Conservation (phyloP, 1,139 yeast genomes). For the Zygoascus sp. region DNA sequence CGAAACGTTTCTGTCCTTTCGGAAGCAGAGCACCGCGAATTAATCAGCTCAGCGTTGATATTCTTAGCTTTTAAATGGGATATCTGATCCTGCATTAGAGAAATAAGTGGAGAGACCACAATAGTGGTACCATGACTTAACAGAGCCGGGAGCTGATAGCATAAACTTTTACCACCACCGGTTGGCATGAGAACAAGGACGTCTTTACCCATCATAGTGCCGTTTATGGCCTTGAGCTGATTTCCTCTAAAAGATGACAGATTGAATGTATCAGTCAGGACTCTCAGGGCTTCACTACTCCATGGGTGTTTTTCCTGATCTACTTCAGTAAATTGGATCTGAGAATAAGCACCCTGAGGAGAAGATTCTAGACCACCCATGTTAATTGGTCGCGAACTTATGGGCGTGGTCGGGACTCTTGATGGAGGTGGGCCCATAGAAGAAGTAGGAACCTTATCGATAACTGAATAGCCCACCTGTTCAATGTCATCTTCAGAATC, state of each 20-base stretch:
- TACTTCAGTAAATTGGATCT: slow-evolving; percentile 7
- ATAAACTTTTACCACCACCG: slow-evolving; percentile 96
- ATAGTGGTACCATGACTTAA: slow-evolving; percentile 72
- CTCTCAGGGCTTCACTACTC: slow-evolving; percentile 60
- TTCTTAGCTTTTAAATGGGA: slow-evolving; percentile 63
- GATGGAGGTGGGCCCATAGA: neutral
- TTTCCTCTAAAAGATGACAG: slow-evolving; percentile 69
- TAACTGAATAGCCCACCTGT: neutral
- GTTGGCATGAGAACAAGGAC: slow-evolving; percentile 98
- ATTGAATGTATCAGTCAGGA: slow-evolving; percentile 57
- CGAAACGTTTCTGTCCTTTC: slow-evolving; percentile 64
- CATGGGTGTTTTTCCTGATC: slow-evolving; percentile 42
- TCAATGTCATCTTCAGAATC: slow-evolving; percentile 9
- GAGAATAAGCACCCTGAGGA: slow-evolving; percentile 9
- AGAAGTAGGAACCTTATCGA: neutral
- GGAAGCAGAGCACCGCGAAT: slow-evolving; percentile 55
- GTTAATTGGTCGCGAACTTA: neutral
- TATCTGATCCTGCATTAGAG: slow-evolving; percentile 97
- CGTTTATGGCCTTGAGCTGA: slow-evolving; percentile 81
- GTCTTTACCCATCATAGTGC: slow-evolving; percentile 76
- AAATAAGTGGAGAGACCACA: slow-evolving; percentile 90
- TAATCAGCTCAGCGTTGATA: slow-evolving; percentile 83
- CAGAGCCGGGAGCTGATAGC: slow-evolving; percentile 93
- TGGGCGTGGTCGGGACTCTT: neutral
- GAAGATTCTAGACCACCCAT: neutral